Base-by-base conservation (phyloP, 1,284 basidiomycete genomes). In the Ustilago sp. region DNA sequence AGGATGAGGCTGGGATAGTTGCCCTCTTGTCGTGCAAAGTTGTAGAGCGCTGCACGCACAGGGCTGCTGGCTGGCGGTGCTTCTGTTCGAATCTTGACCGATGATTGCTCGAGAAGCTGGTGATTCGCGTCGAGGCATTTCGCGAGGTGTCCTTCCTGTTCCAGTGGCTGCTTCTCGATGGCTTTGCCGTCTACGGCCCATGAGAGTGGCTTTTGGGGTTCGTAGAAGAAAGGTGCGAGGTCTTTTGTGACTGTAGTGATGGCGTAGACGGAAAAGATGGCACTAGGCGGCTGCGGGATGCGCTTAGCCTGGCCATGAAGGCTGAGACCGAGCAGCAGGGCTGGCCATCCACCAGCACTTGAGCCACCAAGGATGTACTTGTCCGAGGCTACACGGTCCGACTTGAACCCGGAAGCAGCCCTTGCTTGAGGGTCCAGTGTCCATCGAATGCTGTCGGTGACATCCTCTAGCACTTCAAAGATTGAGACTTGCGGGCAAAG, bases 401-500 rank as follows among this genome's bases (percentile, higher is more conserved):
- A 54, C 36, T 51, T 55, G 57, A 77, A 64, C 34, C 68, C 68
- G 11, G 74, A 64, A n/a, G 52, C 43, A 31, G 68, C 56, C 2
- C 72, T 58, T 31, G 67, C 59, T 39, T 53, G 35, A 2, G 57
- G 51, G n/a, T 63, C 55, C 12, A 79, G 61, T 39, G 68, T 69
- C 65, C 71, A 80, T 19, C 59, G 48, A 47, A 79, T 67, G 51
- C 59, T 48, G 63, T 80, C 79, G 15, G 64, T 56, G 8, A 80
- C 63, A 36, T 80, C 79, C 54, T 73, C 73, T 43, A 80, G 69
- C 51, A 76, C 72, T 54, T 70, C 61, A 4, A 41, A 47, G 36
- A 80, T 67, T 35, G 67, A 60, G 50, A 80, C 77, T 50, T 80
- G 79, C 2, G 79, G 79, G 23, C 77, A 78, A 4, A 80, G 74